A percentile compares a stretch with the other conserved stretches of the same genome.
phyloP scores from a whole-genome alignment of 2,329 filamentous ascomycete species.

The Xylaria sp. region DNA sequence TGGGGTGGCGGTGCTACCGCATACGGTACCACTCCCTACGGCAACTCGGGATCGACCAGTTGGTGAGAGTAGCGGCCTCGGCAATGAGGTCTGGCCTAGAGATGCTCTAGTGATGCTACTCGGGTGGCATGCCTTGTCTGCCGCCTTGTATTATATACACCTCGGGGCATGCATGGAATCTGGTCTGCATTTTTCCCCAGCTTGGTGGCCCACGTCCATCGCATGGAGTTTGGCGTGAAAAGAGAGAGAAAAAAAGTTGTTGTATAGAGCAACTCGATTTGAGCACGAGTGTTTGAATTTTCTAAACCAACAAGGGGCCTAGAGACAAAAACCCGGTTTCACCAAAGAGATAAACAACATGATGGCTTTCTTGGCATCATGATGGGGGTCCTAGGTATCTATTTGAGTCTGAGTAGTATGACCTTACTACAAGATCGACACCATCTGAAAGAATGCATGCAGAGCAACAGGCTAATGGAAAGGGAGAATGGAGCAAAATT shows the following conservation, averaged over 20 bases:
- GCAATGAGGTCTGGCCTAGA: conserved; percentile 7
- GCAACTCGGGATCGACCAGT: conserved; percentile 46
- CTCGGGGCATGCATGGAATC: background rate
- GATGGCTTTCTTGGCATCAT: no score
- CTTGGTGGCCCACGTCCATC: conserved; percentile 9
- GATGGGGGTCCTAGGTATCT: no score
- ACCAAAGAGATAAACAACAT: no score
- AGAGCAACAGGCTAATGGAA: no score
- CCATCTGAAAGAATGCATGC: no score
- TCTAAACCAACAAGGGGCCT: no score
- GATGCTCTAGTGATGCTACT: conserved; percentile 20
- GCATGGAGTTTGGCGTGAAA: conserved; percentile 21
- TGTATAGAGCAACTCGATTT: conserved; percentile 6
- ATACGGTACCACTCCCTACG: conserved; percentile 44
- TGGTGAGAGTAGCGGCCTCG: conserved; percentile 37
- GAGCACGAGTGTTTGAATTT: no score
- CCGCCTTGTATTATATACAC: conserved; percentile 21
- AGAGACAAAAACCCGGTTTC: no score
- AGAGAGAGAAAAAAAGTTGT: background rate
- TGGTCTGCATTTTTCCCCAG: conserved; percentile 7
- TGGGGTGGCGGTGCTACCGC: conserved; percentile 52
- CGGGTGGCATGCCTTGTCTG: conserved; percentile 2
- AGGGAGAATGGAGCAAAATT: no score
- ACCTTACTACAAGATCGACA: no score
- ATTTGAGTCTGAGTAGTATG: no score